Evolutionary conservation across 1,284 basidiomycete genomes (phyloP).

Genomic region (Marasmius tenuissimus): DNA sequence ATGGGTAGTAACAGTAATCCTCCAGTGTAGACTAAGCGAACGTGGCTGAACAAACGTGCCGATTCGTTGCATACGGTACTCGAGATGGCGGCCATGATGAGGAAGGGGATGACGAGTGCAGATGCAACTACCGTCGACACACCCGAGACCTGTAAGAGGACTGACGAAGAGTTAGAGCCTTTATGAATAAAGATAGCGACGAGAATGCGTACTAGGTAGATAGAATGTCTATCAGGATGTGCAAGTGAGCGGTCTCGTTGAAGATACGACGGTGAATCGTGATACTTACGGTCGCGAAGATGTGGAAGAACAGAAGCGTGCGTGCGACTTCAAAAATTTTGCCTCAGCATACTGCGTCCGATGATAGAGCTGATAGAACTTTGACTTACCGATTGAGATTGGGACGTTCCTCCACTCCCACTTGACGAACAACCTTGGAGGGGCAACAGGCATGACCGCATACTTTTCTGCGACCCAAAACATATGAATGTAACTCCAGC

Average conservation of each 20-base stretch:
- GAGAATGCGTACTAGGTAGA: constrained; percentile 25
- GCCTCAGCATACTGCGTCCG: background rate
- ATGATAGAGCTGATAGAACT: background rate
- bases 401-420: constrained; percentile 35
- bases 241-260: background rate
- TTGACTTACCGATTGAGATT: constrained; percentile 25
- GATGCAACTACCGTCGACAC: constrained; percentile 26
- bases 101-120: constrained; percentile 30
- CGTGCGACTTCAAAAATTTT: constrained; percentile 19
- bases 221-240: constrained; percentile 27
- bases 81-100: background rate
- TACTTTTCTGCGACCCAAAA: constrained; percentile 30
- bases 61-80: background rate
- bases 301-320: constrained; percentile 31
- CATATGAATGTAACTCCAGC: constrained; percentile 22
- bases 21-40: background rate
- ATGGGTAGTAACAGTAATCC: background rate
- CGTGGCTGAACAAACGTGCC: background rate
- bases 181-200: background rate
- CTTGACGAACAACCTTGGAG: constrained; percentile 24
- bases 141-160: constrained; percentile 33
- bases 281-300: constrained; percentile 27
- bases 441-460: constrained; percentile 26
- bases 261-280: constrained; percentile 3
- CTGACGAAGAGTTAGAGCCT: constrained; percentile 11